These are phyloP conservation scores for Trametes hirsuta DNA, from an alignment of 1,284 basidiomycete genomes.

Conservation along the genomic window DNA sequence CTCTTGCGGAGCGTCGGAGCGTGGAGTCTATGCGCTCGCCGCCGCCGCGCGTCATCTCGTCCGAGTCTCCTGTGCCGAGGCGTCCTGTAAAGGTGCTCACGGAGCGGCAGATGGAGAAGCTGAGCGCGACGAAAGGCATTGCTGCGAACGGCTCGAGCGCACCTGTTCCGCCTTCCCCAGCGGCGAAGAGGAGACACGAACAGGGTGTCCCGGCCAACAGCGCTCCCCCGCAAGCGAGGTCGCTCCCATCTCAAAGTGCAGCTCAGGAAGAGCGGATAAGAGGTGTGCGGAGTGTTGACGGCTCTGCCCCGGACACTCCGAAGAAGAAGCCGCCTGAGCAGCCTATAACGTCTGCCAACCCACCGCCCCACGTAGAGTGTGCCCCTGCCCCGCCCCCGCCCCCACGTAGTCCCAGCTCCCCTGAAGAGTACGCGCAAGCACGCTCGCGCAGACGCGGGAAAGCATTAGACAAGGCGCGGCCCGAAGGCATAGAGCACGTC, in stretches of 20 bases:
- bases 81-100: conserved; percentile 34
- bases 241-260: neutral
- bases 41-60: conserved; percentile 19
- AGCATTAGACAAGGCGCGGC: conserved; percentile 44
- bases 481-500: conserved; percentile 29
- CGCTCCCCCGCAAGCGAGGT: neutral
- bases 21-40: conserved; percentile 14
- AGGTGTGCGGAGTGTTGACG: neutral
- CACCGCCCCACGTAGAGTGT: neutral
- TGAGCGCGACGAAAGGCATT: conserved; percentile 21
- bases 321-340: conserved; percentile 3
- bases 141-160: neutral
- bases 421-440: conserved; percentile 43
- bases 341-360: neutral
- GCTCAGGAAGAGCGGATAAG: conserved; percentile 3
- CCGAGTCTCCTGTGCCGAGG: conserved; percentile 22
- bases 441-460: conserved; percentile 45
- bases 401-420: conserved; percentile 35
- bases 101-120: conserved; percentile 35
- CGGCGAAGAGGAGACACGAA: conserved; percentile 14
- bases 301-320: conserved; percentile 2
- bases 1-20: conserved; percentile 5
- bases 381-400: conserved; percentile 5
- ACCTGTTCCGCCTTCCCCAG: neutral
- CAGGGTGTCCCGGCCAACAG: conserved; percentile 12